These are phyloP conservation scores for Torulaspora quercuum DNA, from an alignment of 805 yeast species.

Conservation along the genomic window DNA sequence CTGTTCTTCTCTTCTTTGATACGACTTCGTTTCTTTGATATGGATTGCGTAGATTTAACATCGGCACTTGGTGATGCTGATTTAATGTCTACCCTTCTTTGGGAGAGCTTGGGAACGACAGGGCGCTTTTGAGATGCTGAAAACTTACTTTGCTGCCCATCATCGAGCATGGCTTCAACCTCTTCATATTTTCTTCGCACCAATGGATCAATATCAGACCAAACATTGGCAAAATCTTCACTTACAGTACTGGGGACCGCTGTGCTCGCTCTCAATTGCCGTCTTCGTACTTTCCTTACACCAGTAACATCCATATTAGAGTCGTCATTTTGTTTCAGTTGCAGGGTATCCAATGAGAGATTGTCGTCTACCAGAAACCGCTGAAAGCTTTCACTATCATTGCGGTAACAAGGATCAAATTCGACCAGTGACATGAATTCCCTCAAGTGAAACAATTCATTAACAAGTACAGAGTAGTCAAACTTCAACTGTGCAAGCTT, in stretches of 20 bases:
- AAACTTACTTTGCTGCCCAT: too few species aligned
- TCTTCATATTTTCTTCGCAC: conserved; percentile 22
- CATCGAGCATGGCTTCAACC: too few species aligned
- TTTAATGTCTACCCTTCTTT: too few species aligned
- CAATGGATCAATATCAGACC: conserved; percentile 14
- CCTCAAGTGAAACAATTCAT: conserved; percentile 61
- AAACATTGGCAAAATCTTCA: conserved; percentile 4
- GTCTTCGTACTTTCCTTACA: conserved; percentile 14
- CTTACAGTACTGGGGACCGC: conserved; percentile 7
- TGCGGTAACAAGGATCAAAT: conserved; percentile 50
- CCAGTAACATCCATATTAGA: conserved; percentile 1
- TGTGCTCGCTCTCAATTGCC: conserved; percentile 18
- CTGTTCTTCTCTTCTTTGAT: conserved; percentile 6
- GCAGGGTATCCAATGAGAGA: conserved; percentile 12
- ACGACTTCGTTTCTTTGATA: background rate
- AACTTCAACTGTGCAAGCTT: conserved; percentile 43
- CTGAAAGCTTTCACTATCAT: conserved; percentile 39
- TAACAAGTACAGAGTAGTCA: conserved; percentile 47
- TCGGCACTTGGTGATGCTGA: too few species aligned
- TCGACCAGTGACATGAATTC: conserved; percentile 59
- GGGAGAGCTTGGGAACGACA: background rate
- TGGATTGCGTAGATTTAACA: too few species aligned
- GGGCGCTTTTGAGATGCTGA: too few species aligned
- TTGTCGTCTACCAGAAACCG: conserved; percentile 32
- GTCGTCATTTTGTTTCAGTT: conserved; percentile 15